A percentile compares a stretch with the other conserved stretches of the same genome.
These are phyloP conservation scores for Cordyceps fumosorosea DNA, from an alignment of 2,329 filamentous ascomycete species.

Conservation along the genomic window DNA sequence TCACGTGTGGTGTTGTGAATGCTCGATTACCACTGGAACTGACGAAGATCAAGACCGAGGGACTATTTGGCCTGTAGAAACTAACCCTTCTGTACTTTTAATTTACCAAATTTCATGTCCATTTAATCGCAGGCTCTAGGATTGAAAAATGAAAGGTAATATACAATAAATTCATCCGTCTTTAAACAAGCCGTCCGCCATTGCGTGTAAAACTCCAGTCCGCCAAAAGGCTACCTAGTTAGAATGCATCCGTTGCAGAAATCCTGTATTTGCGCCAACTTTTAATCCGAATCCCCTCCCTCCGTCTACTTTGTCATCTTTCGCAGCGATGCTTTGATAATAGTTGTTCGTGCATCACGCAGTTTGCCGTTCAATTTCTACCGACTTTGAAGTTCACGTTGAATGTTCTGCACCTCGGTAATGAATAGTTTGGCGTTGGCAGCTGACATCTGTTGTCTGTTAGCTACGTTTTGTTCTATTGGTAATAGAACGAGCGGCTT, in stretches of 20 bases:
- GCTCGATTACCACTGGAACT: too few species aligned
- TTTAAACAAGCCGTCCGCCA: constrained; percentile 1
- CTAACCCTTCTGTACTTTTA: background rate
- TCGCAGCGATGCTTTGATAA: background rate
- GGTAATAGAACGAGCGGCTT: constrained; percentile 20
- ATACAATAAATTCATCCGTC: constrained; percentile 10
- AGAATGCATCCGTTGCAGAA: constrained; percentile 1
- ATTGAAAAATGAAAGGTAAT: constrained; percentile 5
- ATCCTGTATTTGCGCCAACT: constrained; percentile 12
- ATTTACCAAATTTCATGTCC: background rate
- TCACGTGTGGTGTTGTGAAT: constrained; percentile 11
- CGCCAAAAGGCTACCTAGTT: constrained; percentile 1
- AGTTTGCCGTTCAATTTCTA: constrained; percentile 17
- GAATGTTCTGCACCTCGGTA: constrained; percentile 42
- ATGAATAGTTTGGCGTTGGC: constrained; percentile 47
- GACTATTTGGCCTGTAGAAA: too few species aligned
- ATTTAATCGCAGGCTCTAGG: background rate
- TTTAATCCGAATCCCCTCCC: constrained; percentile 6
- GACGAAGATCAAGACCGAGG: too few species aligned
- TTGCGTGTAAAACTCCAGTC: constrained; percentile 10
- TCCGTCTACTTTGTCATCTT: background rate
- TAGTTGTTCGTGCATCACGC: background rate
- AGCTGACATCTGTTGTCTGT: constrained; percentile 41
- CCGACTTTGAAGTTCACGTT: constrained; percentile 41
- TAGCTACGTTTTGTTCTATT: constrained; percentile 5